A percentile compares a stretch with the other conserved stretches of the same genome.
These are phyloP conservation scores for Pleurotus sapidus DNA, from an alignment of 768 basidiomycete species.

Conservation along the genomic window DNA sequence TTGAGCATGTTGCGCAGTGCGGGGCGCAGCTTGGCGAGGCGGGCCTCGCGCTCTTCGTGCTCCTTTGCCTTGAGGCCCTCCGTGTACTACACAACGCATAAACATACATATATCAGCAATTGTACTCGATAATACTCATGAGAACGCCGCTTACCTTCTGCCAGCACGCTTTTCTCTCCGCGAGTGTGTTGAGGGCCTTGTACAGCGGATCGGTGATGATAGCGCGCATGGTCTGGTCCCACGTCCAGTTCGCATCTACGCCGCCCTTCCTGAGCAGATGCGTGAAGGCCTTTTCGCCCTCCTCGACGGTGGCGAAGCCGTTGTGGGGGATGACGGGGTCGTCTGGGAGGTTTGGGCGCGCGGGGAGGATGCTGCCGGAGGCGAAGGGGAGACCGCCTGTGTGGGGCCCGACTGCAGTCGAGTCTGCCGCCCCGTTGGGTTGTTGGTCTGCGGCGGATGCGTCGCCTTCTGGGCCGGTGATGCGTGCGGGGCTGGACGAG, in stretches of 20 bases:
- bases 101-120: background rate
- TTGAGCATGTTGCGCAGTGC: conserved; percentile 83
- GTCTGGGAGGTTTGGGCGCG: conserved; percentile 78
- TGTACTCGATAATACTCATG: background rate
- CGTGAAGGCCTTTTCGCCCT: conserved; percentile 93
- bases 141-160: conserved; percentile 65
- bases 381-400: conserved; percentile 59
- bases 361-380: conserved; percentile 59
- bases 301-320: conserved; percentile 81
- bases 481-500: conserved; percentile 22
- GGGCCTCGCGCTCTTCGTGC: conserved; percentile 80
- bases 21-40: conserved; percentile 83
- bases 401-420: conserved; percentile 45
- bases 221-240: conserved; percentile 98
- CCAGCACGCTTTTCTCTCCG: conserved; percentile 93
- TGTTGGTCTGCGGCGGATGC: conserved; percentile 47
- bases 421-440: conserved; percentile 40
- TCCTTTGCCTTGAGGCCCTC: conserved; percentile 76
- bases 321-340: conserved; percentile 89
- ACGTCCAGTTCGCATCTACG: conserved; percentile 91
- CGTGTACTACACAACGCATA: conserved; percentile 56
- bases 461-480: conserved; percentile 31
- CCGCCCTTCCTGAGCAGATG: conserved; percentile 87
- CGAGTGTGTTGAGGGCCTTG: conserved; percentile 88
- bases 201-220: conserved; percentile 98